Evolutionary conservation across 805 yeast genomes (phyloP), one percentile per base, ranked within the genome.

Genomic region (Metschnikowia corniflorae): DNA sequence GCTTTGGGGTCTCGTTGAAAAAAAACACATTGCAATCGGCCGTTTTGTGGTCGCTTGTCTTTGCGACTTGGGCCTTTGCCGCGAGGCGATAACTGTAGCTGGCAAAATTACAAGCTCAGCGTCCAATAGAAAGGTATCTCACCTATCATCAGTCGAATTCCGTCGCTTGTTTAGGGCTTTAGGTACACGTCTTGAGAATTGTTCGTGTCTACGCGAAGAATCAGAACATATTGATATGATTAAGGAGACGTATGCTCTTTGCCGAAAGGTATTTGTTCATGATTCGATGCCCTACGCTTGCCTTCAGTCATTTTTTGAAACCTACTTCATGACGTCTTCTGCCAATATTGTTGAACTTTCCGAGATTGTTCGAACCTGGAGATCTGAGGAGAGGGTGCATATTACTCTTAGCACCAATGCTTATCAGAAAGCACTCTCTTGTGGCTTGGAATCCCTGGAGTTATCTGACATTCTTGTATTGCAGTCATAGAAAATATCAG

Each of bases 11-110:
- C 41, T 49, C 12, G 39, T 54, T 17, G 21, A 42, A 9, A 36
- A 56, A 4, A 46, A 51, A 26, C 70, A 64, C 39, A 54, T 42
- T 18, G 33, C 54, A 31, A 35, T 65, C 16, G 49, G 53, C 18
- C 30, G 42, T 3, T 66, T 62, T 38, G 42, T 66, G 3, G 43
- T 60, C 8, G 47, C 54, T 5, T 38, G 57, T 16, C 49, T 65
- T 5, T 57, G 65, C 30, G 54, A 57, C 6, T 42, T 51, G 22
- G 57, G 55, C 1, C 40, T 47, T 20, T 35, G 51, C 9, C 38
- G 39, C 6, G 63, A 58, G 41, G 65, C 69, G 3, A 42, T 52
- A 14, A 50, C 51, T 21, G 31, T 63, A 6, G 35, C 60, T 22
- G 40, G 39, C 17, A 58, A 50, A 27, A 25, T 57, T 21, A 44